A percentile compares a stretch with the other conserved stretches of the same genome.
Evolutionary conservation across 306 rosid genomes (phyloP).

Genomic region (Quercus aquifolioides): DNA sequence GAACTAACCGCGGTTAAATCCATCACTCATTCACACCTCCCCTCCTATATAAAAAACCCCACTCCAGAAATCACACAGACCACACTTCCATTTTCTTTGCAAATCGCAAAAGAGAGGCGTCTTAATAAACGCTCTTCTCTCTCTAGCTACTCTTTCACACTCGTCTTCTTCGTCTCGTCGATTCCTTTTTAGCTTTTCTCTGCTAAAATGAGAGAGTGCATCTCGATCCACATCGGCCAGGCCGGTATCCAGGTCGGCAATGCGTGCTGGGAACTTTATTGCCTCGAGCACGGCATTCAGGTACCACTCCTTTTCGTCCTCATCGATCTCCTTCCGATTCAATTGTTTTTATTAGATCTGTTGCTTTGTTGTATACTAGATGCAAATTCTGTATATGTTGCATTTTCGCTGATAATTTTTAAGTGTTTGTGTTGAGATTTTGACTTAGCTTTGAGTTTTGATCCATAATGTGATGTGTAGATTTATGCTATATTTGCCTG

Average conservation of each 20-base stretch:
- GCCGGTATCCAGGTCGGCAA: conserved; percentile 70
- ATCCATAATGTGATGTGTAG: background rate
- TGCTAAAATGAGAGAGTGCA: conserved; percentile 57
- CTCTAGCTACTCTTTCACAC: too few species aligned
- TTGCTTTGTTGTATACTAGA: background rate
- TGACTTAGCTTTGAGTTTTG: background rate
- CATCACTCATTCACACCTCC: background rate
- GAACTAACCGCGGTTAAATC: conserved; percentile 5
- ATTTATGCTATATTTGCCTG: background rate
- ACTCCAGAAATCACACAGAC: background rate
- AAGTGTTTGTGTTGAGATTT: background rate
- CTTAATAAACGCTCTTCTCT: conserved; percentile 55
- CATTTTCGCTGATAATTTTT: background rate
- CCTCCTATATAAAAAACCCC: conserved; percentile 7
- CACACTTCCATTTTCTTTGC: background rate
- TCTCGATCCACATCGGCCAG: conserved; percentile 65
- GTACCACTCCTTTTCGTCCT: background rate
- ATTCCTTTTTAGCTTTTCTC: background rate
- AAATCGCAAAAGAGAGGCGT: conserved; percentile 29
- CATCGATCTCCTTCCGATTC: background rate
- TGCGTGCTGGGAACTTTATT: conserved; percentile 70
- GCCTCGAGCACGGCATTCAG: conserved; percentile 71
- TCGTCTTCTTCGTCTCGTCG: too few species aligned
- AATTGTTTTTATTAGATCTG: background rate
- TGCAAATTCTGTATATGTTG: background rate